Percentiles rank a stretch among this genome's conserved stretches.
Evolutionary conservation across 108 stramenopile species (phyloP).

Genomic region (Pseudonitzschia delicatissima): DNA sequence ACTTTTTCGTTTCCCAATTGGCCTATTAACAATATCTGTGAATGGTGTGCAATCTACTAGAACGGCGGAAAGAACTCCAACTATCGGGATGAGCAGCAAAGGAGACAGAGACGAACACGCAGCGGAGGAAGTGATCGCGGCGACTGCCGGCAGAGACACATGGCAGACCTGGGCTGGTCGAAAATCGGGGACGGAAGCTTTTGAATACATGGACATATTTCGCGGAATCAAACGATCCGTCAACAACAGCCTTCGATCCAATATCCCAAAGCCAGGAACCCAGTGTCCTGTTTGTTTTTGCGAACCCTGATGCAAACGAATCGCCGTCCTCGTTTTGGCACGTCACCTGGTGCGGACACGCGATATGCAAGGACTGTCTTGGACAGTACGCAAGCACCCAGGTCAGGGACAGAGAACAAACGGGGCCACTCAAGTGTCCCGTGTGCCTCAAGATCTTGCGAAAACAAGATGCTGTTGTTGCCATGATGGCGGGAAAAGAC

Average conservation of each 20-base stretch:
- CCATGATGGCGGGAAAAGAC: constrained; percentile 19
- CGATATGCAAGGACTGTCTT: constrained; percentile 58
- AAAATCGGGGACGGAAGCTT: constrained; percentile 24
- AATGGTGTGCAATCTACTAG: too few species aligned
- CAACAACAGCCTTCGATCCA: not conserved
- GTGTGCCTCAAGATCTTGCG: constrained; percentile 52
- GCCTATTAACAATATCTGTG: too few species aligned
- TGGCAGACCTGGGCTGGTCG: constrained; percentile 45
- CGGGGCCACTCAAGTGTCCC: constrained; percentile 65
- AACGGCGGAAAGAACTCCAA: too few species aligned
- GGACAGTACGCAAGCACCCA: constrained; percentile 50
- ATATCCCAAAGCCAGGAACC: constrained; percentile 14
- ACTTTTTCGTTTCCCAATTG: too few species aligned
- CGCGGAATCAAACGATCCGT: constrained; percentile 24
- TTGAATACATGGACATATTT: constrained; percentile 36
- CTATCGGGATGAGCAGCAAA: too few species aligned
- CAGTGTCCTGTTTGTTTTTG: constrained; percentile 38
- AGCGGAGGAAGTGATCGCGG: constrained; percentile 20
- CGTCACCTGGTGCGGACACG: constrained; percentile 58
- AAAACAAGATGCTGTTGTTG: constrained; percentile 53
- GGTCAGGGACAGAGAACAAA: constrained; percentile 47
- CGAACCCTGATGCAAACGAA: constrained; percentile 3
- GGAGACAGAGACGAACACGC: too few species aligned
- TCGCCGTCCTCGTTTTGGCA: constrained; percentile 34
- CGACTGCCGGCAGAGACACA: constrained; percentile 32